Conservation (phyloP, 78 protist species). For the Dictyostelium discoideum region DNA sequence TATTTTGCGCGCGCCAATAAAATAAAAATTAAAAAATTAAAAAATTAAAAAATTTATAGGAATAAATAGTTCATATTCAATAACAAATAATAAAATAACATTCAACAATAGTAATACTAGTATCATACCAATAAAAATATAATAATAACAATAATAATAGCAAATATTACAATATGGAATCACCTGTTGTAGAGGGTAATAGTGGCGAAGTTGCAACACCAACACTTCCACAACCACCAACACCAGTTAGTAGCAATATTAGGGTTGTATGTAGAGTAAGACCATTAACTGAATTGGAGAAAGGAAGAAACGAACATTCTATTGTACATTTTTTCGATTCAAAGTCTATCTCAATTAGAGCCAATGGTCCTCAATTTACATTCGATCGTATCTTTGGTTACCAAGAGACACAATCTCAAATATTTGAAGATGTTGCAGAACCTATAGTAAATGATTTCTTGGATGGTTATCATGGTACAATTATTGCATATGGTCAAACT, state of each 20-base stretch:
- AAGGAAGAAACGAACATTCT: slow-evolving; percentile 33
- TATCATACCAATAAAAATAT: neutral
- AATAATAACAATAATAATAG: neutral
- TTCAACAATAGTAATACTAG: neutral
- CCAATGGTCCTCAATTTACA: slow-evolving; percentile 29
- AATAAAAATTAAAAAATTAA: neutral
- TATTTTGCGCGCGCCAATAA: neutral
- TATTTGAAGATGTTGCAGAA: slow-evolving; percentile 65
- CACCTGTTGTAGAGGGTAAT: neutral
- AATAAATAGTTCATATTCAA: neutral
- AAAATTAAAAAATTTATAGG: neutral
- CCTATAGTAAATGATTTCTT: slow-evolving; percentile 60
- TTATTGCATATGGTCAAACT: slow-evolving; percentile 90
- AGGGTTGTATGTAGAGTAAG: slow-evolving; percentile 64
- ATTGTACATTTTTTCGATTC: slow-evolving; percentile 11
- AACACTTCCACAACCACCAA: neutral
- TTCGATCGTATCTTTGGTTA: slow-evolving; percentile 50
- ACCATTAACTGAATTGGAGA: slow-evolving; percentile 62
- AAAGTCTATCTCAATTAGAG: slow-evolving; percentile 25
- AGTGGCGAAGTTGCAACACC: neutral
- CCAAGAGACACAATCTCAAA: neutral
- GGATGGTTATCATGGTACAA: slow-evolving; percentile 83
- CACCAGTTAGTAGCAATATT: neutral
- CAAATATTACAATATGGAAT: neutral
- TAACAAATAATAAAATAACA: neutral